Conservation (phyloP, 139 green algal genomes). For the Monoraphidium neglectum region DNA sequence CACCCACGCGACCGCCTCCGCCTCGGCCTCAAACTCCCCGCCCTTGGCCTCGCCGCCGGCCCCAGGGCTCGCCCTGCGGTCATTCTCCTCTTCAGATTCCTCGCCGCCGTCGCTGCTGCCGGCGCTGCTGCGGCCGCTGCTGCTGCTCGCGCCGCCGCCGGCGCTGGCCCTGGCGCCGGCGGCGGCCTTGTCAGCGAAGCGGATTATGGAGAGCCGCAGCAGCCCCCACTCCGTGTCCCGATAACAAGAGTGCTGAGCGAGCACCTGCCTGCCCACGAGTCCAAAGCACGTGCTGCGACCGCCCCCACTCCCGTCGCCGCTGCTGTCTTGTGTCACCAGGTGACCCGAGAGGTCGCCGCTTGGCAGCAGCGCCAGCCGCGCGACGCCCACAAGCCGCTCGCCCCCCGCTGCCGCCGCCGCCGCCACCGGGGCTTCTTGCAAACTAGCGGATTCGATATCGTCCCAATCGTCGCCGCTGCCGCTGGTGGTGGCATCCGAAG, state of each 20-base stretch:
- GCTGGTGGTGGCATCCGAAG: too few relatives aligned
- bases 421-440: too few relatives aligned
- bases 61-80: background rate
- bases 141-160: background rate
- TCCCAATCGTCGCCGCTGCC: too few relatives aligned
- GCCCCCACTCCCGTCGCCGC: slow-evolving; percentile 6
- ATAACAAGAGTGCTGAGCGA: slow-evolving; percentile 27
- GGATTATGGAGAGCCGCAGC: background rate
- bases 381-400: too few relatives aligned
- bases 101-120: background rate
- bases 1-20: slow-evolving; percentile 23
- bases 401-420: too few relatives aligned
- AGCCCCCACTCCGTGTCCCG: slow-evolving; percentile 30
- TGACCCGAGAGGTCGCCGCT: too few relatives aligned
- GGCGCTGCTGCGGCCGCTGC: background rate
- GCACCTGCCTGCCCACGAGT: slow-evolving; percentile 13
- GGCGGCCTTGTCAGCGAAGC: too few relatives aligned
- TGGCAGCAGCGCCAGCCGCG: too few relatives aligned
- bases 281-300: background rate
- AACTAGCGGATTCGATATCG: too few relatives aligned
- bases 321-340: background rate
- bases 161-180: too few relatives aligned
- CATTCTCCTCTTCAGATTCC: too few relatives aligned
- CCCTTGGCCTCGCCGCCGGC: background rate
- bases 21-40: background rate